Evolutionary conservation across 2,329 filamentous ascomycete species (phyloP).

Genomic region (Neophaeococcomyces aloes): DNA sequence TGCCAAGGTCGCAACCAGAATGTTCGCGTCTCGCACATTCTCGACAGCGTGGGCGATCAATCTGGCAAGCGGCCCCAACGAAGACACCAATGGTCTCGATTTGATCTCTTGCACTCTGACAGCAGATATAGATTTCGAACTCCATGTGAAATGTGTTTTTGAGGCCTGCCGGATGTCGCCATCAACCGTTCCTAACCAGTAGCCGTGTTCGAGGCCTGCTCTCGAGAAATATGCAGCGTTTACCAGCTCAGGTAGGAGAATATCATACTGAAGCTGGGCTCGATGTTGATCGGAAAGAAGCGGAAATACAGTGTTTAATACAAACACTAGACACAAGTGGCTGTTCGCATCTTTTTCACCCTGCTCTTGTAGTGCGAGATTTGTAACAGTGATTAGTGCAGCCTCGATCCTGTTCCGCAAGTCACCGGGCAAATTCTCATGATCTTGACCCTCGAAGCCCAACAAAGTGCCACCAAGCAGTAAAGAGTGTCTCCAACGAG

Average conservation of each 20-base stretch:
- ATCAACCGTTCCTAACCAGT: constrained; percentile 62
- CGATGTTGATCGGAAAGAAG: constrained; percentile 53
- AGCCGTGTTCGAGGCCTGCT: constrained; percentile 65
- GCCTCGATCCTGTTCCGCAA: constrained; percentile 59
- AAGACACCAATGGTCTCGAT: constrained; percentile 47
- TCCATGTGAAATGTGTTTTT: constrained; percentile 54
- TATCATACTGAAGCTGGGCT: constrained; percentile 53
- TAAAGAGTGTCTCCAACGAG: constrained; percentile 74
- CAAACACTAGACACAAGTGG: constrained; percentile 49
- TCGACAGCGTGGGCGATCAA: constrained; percentile 54
- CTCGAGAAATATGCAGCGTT: constrained; percentile 57
- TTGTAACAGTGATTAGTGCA: constrained; percentile 63
- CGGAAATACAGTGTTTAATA: constrained; percentile 67
- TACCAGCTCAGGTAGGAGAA: constrained; percentile 58
- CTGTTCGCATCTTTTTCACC: constrained; percentile 42
- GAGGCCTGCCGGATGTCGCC: constrained; percentile 51
- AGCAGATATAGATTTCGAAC: constrained; percentile 47
- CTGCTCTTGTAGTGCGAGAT: constrained; percentile 58
- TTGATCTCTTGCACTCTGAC: constrained; percentile 46
- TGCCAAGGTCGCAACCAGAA: constrained; percentile 41
- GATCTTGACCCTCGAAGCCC: constrained; percentile 58
- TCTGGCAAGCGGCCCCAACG: constrained; percentile 52
- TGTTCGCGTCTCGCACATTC: constrained; percentile 38
- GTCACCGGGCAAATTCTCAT: constrained; percentile 51
- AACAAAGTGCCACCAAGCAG: constrained; percentile 68